Conservation (phyloP, 805 yeast species). For the Hyphopichia homilentoma region DNA sequence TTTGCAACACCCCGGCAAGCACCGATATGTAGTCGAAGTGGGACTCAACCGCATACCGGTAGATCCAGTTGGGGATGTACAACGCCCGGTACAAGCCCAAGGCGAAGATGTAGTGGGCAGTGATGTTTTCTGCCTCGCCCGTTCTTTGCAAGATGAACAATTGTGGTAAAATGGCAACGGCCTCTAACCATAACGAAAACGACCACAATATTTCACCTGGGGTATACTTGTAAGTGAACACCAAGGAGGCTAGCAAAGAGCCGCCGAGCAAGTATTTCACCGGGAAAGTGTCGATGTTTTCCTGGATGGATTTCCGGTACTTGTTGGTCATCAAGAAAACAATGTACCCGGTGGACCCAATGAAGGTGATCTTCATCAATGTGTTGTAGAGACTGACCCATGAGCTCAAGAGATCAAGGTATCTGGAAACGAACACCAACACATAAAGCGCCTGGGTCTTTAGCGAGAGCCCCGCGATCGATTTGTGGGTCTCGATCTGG, state of each 20-base stretch:
- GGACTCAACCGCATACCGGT: constrained; percentile 67
- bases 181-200: constrained; percentile 88
- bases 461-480: constrained; percentile 80
- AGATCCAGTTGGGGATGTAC: constrained; percentile 93
- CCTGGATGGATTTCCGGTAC: constrained; percentile 57
- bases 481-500: constrained; percentile 58
- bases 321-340: constrained; percentile 64
- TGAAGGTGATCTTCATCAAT: constrained; percentile 76
- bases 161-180: constrained; percentile 91
- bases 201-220: constrained; percentile 74
- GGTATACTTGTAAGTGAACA: constrained; percentile 66
- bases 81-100: constrained; percentile 86
- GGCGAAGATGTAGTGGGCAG: constrained; percentile 91
- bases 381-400: constrained; percentile 72
- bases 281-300: constrained; percentile 68
- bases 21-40: constrained; percentile 68
- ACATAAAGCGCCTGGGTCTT: constrained; percentile 82
- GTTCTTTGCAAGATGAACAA: constrained; percentile 83
- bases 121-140: constrained; percentile 83
- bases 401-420: constrained; percentile 41
- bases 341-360: constrained; percentile 70
- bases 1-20: constrained; percentile 80
- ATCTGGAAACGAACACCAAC: constrained; percentile 35
- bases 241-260: constrained; percentile 48
- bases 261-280: constrained; percentile 67